Conservation (phyloP, 2,329 filamentous ascomycete species). For the Chalaropsis thielavioides region DNA sequence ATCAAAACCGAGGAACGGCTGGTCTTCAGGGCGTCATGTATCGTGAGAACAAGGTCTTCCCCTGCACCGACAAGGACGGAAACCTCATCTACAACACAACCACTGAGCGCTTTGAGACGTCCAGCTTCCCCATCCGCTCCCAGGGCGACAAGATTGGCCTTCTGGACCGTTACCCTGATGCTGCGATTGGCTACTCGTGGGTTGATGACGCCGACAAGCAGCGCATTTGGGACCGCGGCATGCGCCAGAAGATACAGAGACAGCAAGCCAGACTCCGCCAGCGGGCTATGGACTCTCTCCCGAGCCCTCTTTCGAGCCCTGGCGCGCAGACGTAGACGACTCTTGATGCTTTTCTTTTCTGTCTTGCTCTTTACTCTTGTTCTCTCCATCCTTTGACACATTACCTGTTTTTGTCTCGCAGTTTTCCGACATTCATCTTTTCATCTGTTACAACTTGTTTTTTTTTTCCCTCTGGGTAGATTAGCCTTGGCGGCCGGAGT, state of each 20-base stretch:
- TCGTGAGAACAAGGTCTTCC: slow-evolving; percentile 31
- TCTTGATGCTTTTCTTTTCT: neutral
- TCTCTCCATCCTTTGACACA: neutral
- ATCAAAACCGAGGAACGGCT: slow-evolving; percentile 16
- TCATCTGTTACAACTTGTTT: neutral
- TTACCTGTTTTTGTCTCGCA: neutral
- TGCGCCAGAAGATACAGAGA: slow-evolving; percentile 15
- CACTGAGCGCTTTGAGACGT: slow-evolving; percentile 22
- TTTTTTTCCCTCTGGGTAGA: neutral
- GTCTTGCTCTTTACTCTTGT: neutral
- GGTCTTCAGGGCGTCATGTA: slow-evolving; percentile 33
- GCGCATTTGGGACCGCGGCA: slow-evolving; percentile 27
- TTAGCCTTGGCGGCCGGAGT: neutral
- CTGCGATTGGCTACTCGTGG: slow-evolving; percentile 33
- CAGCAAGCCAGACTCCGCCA: slow-evolving; percentile 5
- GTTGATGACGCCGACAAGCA: slow-evolving; percentile 28
- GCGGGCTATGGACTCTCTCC: slow-evolving; percentile 10
- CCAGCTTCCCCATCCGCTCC: slow-evolving; percentile 19
- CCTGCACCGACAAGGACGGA: slow-evolving; percentile 29
- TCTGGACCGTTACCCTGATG: slow-evolving; percentile 32
- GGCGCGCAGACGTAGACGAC: neutral
- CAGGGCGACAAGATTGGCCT: slow-evolving; percentile 24
- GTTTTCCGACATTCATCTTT: neutral
- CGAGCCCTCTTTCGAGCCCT: slow-evolving; percentile 10
- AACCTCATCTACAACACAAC: slow-evolving; percentile 29